Conservation (phyloP, 805 yeast species). For the Starmerella stigmatis region DNA sequence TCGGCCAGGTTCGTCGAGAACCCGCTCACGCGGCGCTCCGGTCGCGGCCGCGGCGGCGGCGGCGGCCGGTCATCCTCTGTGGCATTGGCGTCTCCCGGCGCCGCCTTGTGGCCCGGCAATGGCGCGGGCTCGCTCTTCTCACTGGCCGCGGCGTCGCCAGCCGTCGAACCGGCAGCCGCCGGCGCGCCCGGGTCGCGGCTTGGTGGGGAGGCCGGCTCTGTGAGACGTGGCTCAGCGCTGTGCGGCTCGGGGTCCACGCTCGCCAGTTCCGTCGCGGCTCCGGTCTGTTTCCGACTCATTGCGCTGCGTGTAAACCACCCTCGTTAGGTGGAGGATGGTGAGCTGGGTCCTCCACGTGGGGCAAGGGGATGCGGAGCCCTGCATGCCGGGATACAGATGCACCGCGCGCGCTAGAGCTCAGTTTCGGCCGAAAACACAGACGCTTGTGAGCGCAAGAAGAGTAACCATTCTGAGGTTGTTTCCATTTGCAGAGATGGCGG, state of each 20-base stretch:
- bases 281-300: slow-evolving; percentile 1
- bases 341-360: no score
- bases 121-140: no score
- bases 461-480: no score
- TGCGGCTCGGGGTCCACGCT: slow-evolving; percentile 17
- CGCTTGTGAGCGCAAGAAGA: no score
- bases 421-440: no score
- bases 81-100: background rate
- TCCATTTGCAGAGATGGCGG: no score
- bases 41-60: slow-evolving; percentile 47
- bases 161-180: background rate
- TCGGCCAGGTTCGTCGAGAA: slow-evolving; percentile 45
- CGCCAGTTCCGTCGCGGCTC: background rate
- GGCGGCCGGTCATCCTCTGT: slow-evolving; percentile 1
- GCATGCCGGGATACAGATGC: no score
- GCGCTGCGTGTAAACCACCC: background rate
- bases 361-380: no score
- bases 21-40: slow-evolving; percentile 35
- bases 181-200: no score
- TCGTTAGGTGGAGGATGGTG: background rate
- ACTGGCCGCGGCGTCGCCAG: background rate
- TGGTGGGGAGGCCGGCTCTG: no score
- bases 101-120: no score
- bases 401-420: no score
- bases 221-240: background rate